phyloP scores from a whole-genome alignment of 2,329 filamentous ascomycete species.

The Dothidotthia symphoricarpi region DNA sequence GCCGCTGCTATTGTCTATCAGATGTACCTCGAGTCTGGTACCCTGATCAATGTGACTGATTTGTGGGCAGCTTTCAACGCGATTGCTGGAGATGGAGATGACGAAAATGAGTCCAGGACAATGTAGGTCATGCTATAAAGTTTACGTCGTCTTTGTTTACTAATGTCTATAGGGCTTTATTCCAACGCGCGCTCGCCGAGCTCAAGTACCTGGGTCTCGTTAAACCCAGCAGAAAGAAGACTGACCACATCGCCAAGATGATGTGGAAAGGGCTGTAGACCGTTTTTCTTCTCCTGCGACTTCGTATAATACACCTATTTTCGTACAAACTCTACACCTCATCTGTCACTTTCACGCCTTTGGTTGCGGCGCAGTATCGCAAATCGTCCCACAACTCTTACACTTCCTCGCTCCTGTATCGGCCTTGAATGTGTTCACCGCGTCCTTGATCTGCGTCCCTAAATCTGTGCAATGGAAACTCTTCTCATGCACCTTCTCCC shows the following conservation, averaged over 20 bases:
- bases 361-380: slow-evolving; percentile 63
- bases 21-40: slow-evolving; percentile 73
- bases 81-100: slow-evolving; percentile 55
- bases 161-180: slow-evolving; percentile 57
- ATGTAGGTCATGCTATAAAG: slow-evolving; percentile 35
- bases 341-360: slow-evolving; percentile 9
- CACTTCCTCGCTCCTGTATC: slow-evolving; percentile 72
- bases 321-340: slow-evolving; percentile 7
- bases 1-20: slow-evolving; percentile 73
- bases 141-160: neutral
- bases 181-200: slow-evolving; percentile 84
- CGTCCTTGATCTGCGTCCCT: slow-evolving; percentile 90
- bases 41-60: slow-evolving; percentile 75
- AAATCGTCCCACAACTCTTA: slow-evolving; percentile 70
- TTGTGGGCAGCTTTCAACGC: slow-evolving; percentile 74
- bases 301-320: slow-evolving; percentile 3
- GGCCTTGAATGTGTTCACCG: slow-evolving; percentile 76
- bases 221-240: slow-evolving; percentile 85
- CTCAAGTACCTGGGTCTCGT: slow-evolving; percentile 82
- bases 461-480: slow-evolving; percentile 85
- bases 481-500: slow-evolving; percentile 76
- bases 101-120: slow-evolving; percentile 50
- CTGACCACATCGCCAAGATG: slow-evolving; percentile 85
- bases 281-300: neutral
- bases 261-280: slow-evolving; percentile 69